A percentile compares a stretch with the other conserved stretches of the same genome.
phyloP scores from a whole-genome alignment of 768 basidiomycete species.

The Russula compacta region DNA sequence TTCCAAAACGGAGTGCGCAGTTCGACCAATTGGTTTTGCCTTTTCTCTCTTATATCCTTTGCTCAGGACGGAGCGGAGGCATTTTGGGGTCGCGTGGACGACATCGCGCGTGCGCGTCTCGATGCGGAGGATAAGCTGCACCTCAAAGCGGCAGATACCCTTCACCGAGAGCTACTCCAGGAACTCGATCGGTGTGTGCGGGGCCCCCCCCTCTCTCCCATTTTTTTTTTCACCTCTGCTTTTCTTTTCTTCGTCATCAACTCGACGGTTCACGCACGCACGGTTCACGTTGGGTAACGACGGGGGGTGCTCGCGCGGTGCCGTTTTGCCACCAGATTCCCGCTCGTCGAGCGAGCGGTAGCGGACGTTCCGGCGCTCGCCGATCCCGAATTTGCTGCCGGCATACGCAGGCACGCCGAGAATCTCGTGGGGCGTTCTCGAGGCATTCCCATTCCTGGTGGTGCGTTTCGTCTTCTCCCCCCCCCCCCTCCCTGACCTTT shows the following conservation, averaged over 20 bases:
- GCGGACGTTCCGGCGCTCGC: conserved; percentile 16
- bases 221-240: not conserved
- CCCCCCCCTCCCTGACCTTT: not conserved
- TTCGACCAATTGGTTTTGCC: not conserved
- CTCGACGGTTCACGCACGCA: too few species aligned
- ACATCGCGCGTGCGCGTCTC: conserved; percentile 47
- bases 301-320: too few species aligned
- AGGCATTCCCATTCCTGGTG: not conserved
- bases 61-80: conserved; percentile 37
- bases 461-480: not conserved
- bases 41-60: not conserved
- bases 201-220: not conserved
- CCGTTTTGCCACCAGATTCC: too few species aligned
- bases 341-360: conserved; percentile 14
- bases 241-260: not conserved
- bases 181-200: conserved; percentile 51
- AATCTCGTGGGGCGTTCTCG: conserved; percentile 6
- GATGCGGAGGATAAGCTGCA: conserved; percentile 41
- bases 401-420: conserved; percentile 12
- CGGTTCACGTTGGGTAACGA: too few species aligned
- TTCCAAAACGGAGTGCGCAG: conserved; percentile 49
- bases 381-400: conserved; percentile 9
- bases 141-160: conserved; percentile 38
- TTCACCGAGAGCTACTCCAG: conserved; percentile 52
- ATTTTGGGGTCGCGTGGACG: conserved; percentile 36